A percentile compares a stretch with the other conserved stretches of the same genome.
phyloP scores from a whole-genome alignment of 2,329 filamentous ascomycete species.

The Aspergillus proliferans region DNA sequence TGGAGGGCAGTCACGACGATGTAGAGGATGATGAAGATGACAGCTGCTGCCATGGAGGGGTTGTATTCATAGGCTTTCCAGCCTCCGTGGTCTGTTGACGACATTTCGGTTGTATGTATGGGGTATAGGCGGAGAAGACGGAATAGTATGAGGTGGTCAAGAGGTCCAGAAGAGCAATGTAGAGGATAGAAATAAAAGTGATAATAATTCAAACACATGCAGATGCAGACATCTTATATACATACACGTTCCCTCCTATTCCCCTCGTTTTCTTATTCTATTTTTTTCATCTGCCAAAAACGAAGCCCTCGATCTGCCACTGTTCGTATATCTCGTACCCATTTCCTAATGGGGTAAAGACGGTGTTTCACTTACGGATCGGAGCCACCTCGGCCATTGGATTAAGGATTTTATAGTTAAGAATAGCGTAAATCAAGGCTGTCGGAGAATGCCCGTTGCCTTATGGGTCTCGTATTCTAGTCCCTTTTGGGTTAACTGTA shows the following conservation, averaged over 20 bases:
- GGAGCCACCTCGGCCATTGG: neutral
- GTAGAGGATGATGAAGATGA: slow-evolving; percentile 20
- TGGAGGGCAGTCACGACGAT: slow-evolving; percentile 12
- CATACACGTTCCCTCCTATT: neutral
- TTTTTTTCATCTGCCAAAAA: neutral
- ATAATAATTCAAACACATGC: neutral
- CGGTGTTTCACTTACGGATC: neutral
- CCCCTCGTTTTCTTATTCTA: neutral
- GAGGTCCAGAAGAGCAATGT: neutral
- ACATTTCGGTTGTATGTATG: neutral
- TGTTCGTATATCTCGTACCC: slow-evolving; percentile 16
- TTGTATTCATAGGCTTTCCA: slow-evolving; percentile 17
- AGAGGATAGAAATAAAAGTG: neutral
- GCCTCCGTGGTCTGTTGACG: neutral
- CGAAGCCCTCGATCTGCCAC: neutral
- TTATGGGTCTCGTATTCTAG: neutral
- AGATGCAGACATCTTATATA: neutral
- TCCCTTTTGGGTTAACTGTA: neutral
- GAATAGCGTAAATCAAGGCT: too few relatives aligned
- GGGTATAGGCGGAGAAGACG: neutral
- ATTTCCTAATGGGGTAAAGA: slow-evolving; percentile 8
- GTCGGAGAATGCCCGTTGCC: neutral
- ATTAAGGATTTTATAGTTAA: too few relatives aligned
- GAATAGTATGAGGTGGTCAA: neutral
- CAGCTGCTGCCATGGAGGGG: slow-evolving; percentile 19